These are phyloP conservation scores for Spizellomyces sp. DNA, from an alignment of 192 early-diverging fungal genomes.

Conservation along the genomic window DNA sequence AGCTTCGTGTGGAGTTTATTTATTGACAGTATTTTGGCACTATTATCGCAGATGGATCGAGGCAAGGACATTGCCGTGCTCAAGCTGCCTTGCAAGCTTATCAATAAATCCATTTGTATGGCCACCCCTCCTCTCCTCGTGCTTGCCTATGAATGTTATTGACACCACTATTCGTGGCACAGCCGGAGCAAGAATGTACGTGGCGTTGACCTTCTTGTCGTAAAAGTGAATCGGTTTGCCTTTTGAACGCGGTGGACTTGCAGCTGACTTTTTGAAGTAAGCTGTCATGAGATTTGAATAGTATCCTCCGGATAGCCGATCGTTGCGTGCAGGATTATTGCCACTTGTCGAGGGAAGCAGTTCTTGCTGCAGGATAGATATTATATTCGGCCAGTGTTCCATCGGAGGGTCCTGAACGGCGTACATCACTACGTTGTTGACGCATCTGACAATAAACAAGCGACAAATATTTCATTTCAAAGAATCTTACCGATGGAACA, in stretches of 20 bases:
- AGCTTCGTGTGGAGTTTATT: no score
- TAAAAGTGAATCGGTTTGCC: slow-evolving; percentile 7
- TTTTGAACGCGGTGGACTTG: not conserved
- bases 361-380: slow-evolving; percentile 28
- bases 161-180: slow-evolving; percentile 6
- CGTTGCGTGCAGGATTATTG: not conserved
- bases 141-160: slow-evolving; percentile 4
- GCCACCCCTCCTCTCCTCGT: not conserved
- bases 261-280: slow-evolving; percentile 3
- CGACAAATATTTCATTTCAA: no score
- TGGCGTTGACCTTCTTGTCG: slow-evolving; percentile 24
- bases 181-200: slow-evolving; percentile 22
- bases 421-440: not conserved
- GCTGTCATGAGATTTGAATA: not conserved
- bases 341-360: not conserved
- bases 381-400: slow-evolving; percentile 37
- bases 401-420: slow-evolving; percentile 17
- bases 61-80: not conserved
- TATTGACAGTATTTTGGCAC: no score
- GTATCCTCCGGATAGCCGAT: not conserved
- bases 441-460: not conserved
- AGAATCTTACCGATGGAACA: not conserved
- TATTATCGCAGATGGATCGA: no score
- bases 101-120: not conserved
- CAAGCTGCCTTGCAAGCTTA: not conserved